phyloP scores from a whole-genome alignment of 352 stramenopile species.

The Globisporangium cystogenes region DNA sequence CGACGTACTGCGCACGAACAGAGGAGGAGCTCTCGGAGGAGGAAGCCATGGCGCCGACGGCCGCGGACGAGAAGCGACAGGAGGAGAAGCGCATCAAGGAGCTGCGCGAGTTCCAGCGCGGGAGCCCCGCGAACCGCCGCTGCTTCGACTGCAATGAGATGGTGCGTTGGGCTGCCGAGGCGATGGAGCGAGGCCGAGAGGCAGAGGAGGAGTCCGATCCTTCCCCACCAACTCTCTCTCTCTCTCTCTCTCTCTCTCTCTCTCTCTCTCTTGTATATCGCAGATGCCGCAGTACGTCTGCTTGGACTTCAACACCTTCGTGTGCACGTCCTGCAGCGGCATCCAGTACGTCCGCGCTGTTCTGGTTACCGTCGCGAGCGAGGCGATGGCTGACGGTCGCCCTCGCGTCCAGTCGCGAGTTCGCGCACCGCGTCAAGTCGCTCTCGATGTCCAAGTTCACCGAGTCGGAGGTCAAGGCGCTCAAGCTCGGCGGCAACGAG shows the following conservation, averaged over 20 bases:
- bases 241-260: too few species aligned
- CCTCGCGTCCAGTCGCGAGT: constrained; percentile 81
- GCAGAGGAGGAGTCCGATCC: too few species aligned
- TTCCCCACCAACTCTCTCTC: too few species aligned
- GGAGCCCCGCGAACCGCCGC: constrained; percentile 57
- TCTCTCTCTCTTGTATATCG: too few species aligned
- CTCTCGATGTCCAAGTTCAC: constrained; percentile 94
- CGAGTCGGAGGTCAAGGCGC: constrained; percentile 87
- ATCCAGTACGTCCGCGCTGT: constrained; percentile 77
- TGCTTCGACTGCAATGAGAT: constrained; percentile 92
- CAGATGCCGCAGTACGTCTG: constrained; percentile 91
- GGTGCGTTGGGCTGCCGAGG: constrained; percentile 38
- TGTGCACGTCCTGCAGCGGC: constrained; percentile 92
- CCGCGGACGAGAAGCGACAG: constrained; percentile 67
- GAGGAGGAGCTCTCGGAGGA: too few species aligned
- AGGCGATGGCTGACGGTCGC: too few species aligned
- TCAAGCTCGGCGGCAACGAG: constrained; percentile 88
- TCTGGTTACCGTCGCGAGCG: too few species aligned
- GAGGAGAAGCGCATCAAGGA: constrained; percentile 83
- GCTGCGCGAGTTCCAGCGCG: constrained; percentile 83
- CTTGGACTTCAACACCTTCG: constrained; percentile 92
- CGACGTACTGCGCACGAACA: too few species aligned
- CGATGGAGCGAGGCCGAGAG: too few species aligned
- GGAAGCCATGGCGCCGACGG: constrained; percentile 5
- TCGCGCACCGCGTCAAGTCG: constrained; percentile 91